Evolutionary conservation across 2,329 filamentous ascomycete genomes (phyloP), one percentile per base, ranked within the genome.

Genomic region (Trichoderma oligosporum): DNA sequence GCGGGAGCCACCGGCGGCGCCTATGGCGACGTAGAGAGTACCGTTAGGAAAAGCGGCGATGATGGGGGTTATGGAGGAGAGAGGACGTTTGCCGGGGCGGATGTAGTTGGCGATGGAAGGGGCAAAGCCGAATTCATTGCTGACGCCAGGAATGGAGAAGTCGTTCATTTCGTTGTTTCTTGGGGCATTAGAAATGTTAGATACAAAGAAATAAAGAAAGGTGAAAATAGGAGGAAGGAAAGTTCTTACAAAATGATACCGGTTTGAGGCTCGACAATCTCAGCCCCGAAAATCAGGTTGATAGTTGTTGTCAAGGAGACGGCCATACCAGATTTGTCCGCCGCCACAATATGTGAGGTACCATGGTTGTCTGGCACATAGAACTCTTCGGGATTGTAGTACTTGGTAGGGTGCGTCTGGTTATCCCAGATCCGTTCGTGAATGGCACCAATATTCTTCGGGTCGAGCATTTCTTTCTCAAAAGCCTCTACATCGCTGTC

Each of bases 281-380:
- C 79, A 25, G 85, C 87, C 44, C 93, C 93, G 65, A 96, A 97
- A 3, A 94, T 78, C 4, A 94, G 78, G 71, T 97, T 97, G 57
- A 97, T 78, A 0, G 93, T 97, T 1, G 91, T 94, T 0, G 92
- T 97, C 11, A 91, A 78, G 1, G 88, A 87, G 33, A 95, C 81
- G 2, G 91, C 85, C 70, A 96, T 78, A 6, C 92, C 92, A 0
- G 81, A 78, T 7, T 73, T 71, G 70, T 97, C 93, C 0, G 86
- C 84, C 0, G 88, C 78, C 0, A 89, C 84, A 7, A 92, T 74
- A 63, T 91, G 88, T 16, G 83, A 87, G 0, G 89, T 93, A 1
- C 89, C 89, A 47, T 87, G 85, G 59, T 85, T 88, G 3, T 88
- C 82, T 14, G 88, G 77, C 4, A 81, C 80, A 67, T 88, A 88